Evolutionary conservation across 2,329 filamentous ascomycete species (phyloP).

Genomic region (Karstenula rhodostoma): DNA sequence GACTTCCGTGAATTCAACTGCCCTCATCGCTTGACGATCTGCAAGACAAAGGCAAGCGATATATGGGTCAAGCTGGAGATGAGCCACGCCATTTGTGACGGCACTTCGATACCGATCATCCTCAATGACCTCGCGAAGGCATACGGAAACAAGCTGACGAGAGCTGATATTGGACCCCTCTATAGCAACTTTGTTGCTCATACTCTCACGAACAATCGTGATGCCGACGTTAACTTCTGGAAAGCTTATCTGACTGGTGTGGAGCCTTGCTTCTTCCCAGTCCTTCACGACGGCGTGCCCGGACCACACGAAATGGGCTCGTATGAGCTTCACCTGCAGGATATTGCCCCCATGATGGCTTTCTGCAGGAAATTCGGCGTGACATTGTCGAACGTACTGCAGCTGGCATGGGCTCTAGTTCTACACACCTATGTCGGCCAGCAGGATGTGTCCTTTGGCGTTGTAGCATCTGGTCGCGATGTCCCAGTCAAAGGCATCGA

Average conservation of each 20-base stretch:
- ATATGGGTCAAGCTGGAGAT: slow-evolving; percentile 59
- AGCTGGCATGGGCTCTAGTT: slow-evolving; percentile 62
- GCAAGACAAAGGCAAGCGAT: slow-evolving; percentile 48
- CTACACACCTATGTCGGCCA: slow-evolving; percentile 58
- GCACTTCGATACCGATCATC: slow-evolving; percentile 59
- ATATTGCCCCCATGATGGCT: slow-evolving; percentile 27
- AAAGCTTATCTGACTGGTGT: slow-evolving; percentile 53
- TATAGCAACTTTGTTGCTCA: slow-evolving; percentile 51
- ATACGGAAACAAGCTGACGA: slow-evolving; percentile 53
- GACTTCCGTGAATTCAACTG: slow-evolving; percentile 46
- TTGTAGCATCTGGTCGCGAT: slow-evolving; percentile 63
- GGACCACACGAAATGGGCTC: slow-evolving; percentile 47
- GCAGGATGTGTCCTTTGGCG: slow-evolving; percentile 62
- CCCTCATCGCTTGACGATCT: slow-evolving; percentile 57
- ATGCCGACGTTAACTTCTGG: slow-evolving; percentile 54
- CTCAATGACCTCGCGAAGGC: slow-evolving; percentile 56
- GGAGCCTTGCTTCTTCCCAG: slow-evolving; percentile 59
- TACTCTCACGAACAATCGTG: slow-evolving; percentile 37
- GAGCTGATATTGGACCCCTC: slow-evolving; percentile 45
- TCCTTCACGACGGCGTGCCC: slow-evolving; percentile 45
- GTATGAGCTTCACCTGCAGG: slow-evolving; percentile 51
- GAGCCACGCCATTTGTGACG: slow-evolving; percentile 61
- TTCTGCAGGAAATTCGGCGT: slow-evolving; percentile 54
- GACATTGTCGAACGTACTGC: slow-evolving; percentile 61
- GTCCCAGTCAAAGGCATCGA: slow-evolving; percentile 59